These are phyloP conservation scores for Saccharata proteae DNA, from an alignment of 2,329 filamentous ascomycete genomes.

Conservation along the genomic window DNA sequence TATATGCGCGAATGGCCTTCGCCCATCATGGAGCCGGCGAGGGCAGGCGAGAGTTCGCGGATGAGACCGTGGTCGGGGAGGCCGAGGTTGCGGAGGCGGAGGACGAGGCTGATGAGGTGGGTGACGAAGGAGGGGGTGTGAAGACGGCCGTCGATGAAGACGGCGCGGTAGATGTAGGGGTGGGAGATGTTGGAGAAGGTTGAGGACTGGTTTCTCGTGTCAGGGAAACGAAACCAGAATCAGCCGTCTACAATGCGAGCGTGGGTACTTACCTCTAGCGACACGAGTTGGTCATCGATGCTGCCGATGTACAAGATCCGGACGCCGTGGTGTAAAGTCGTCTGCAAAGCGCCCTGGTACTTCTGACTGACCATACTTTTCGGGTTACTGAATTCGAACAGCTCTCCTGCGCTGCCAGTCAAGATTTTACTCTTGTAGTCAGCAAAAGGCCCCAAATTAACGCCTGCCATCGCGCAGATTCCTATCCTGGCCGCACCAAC, in stretches of 20 bases:
- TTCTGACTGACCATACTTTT: slow-evolving; percentile 71
- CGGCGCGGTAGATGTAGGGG: slow-evolving; percentile 88
- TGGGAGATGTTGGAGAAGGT: slow-evolving; percentile 77
- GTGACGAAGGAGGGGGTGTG: slow-evolving; percentile 91
- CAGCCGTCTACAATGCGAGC: no score
- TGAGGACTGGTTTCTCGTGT: slow-evolving; percentile 57
- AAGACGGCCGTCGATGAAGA: slow-evolving; percentile 85
- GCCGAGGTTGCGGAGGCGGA: slow-evolving; percentile 89
- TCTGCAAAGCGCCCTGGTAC: slow-evolving; percentile 64
- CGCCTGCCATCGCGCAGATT: slow-evolving; percentile 80
- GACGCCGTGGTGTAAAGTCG: slow-evolving; percentile 65
- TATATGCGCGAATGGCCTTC: slow-evolving; percentile 92
- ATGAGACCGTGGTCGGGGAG: slow-evolving; percentile 88
- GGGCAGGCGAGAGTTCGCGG: slow-evolving; percentile 72
- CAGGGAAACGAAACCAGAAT: slow-evolving; percentile 1
- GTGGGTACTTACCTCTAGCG: slow-evolving; percentile 60
- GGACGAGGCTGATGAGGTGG: slow-evolving; percentile 80
- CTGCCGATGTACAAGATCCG: slow-evolving; percentile 82
- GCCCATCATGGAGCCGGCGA: slow-evolving; percentile 87
- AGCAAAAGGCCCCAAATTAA: slow-evolving; percentile 83
- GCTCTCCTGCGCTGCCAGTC: slow-evolving; percentile 70
- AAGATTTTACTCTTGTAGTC: slow-evolving; percentile 86
- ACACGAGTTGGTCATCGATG: slow-evolving; percentile 93
- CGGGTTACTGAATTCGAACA: slow-evolving; percentile 85
- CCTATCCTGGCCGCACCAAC: slow-evolving; percentile 67